Conservation (phyloP, 768 basidiomycete genomes). For the Tricholoma sp. region DNA sequence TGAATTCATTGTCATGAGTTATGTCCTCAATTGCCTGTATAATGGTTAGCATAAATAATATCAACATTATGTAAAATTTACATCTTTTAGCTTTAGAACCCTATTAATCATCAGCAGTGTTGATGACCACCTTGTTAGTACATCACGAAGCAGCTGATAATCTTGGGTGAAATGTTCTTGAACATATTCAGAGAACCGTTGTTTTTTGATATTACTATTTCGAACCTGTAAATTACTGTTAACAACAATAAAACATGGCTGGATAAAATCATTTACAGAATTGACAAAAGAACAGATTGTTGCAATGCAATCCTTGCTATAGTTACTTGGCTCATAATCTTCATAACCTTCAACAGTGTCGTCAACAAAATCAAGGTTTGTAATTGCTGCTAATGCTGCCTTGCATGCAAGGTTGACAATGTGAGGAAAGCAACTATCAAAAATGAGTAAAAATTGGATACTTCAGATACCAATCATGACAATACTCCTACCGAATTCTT, state of each 20-base stretch:
- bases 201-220: conserved; percentile 9
- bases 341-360: conserved; percentile 1
- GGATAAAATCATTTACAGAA: conserved; percentile 5
- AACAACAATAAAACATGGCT: background rate
- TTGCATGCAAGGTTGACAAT: conserved; percentile 29
- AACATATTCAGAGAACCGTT: conserved; percentile 9
- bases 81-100: conserved; percentile 19
- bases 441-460: background rate
- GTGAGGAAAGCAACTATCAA: conserved; percentile 26
- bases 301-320: conserved; percentile 9
- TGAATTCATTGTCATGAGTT: conserved; percentile 10
- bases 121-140: conserved; percentile 27
- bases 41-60: conserved; percentile 1
- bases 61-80: conserved; percentile 10
- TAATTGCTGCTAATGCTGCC: conserved; percentile 15
- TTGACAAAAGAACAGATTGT: conserved; percentile 8
- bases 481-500: conserved; percentile 12
- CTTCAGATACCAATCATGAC: background rate
- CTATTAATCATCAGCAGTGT: conserved; percentile 25
- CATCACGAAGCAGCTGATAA: conserved; percentile 25
- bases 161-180: conserved; percentile 2
- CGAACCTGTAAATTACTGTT: conserved; percentile 5
- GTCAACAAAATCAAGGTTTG: background rate
- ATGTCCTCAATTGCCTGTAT: conserved; percentile 22
- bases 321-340: background rate